Conservation (phyloP, 495 filamentous ascomycete species). For the Peziza echinospora region DNA sequence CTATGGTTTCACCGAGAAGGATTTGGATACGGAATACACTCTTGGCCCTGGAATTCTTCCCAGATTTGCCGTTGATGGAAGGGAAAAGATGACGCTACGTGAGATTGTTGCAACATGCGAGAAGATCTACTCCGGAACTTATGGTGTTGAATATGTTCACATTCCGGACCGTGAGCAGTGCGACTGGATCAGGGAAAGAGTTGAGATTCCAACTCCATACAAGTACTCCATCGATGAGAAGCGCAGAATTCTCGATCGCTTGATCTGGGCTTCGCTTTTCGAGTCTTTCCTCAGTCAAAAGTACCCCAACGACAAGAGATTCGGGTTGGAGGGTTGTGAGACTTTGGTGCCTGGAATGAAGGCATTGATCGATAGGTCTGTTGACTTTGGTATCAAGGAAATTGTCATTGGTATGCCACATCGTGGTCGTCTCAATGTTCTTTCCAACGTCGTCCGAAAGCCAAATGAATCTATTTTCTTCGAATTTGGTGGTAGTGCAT, state of each 20-base stretch:
- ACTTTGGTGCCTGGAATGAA: conserved; percentile 97
- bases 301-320: conserved; percentile 98
- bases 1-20: conserved; percentile 86
- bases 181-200: conserved; percentile 86
- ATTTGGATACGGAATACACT: conserved; percentile 76
- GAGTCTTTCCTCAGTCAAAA: conserved; percentile 86
- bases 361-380: conserved; percentile 89
- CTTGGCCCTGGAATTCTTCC: conserved; percentile 91
- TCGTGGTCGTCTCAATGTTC: conserved; percentile 90
- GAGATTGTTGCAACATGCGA: conserved; percentile 90
- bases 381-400: conserved; percentile 95
- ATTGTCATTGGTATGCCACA: conserved; percentile 99
- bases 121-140: conserved; percentile 86
- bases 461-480: conserved; percentile 99
- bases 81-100: conserved; percentile 86
- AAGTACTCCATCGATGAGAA: conserved; percentile 94
- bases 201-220: conserved; percentile 85
- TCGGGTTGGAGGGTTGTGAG: conserved; percentile 93
- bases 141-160: conserved; percentile 95
- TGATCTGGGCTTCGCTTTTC: conserved; percentile 96
- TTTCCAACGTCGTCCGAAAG: conserved; percentile 96
- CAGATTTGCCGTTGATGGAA: conserved; percentile 64
- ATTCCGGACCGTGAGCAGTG: conserved; percentile 94
- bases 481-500: conserved; percentile 79
- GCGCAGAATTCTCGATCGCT: conserved; percentile 82